Percentiles rank a stretch among this genome's conserved stretches.
These are phyloP conservation scores for Bryopsis sp. DNA, from an alignment of 139 green algal genomes.

Conservation along the genomic window DNA sequence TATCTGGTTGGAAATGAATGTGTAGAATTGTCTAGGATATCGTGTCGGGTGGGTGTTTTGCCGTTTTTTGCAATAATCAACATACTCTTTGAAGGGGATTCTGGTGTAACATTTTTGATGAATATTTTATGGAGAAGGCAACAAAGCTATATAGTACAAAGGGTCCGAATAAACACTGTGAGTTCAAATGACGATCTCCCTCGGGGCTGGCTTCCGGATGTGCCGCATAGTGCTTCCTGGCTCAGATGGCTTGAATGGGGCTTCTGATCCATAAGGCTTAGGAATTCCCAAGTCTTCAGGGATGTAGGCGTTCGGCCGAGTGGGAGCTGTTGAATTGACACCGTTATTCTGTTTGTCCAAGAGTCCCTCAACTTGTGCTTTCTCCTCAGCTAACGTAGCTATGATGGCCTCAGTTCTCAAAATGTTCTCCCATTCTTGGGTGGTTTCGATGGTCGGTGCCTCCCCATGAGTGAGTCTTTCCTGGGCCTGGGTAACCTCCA, in stretches of 20 bases:
- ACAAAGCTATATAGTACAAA: no score
- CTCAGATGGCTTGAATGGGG: constrained; percentile 70
- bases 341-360: not conserved
- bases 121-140: no score
- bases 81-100: no score
- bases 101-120: no score
- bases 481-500: constrained; percentile 10
- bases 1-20: no score
- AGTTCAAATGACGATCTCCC: constrained; percentile 58
- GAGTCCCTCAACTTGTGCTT: constrained; percentile 30
- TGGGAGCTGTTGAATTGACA: constrained; percentile 32
- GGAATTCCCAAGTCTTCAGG: constrained; percentile 71
- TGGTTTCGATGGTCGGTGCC: constrained; percentile 43
- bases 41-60: no score
- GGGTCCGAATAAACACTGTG: no score
- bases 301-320: constrained; percentile 79
- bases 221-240: constrained; percentile 65
- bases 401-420: constrained; percentile 9
- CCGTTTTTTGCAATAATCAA: no score
- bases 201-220: constrained; percentile 54
- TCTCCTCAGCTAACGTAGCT: constrained; percentile 3
- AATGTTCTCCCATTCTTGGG: constrained; percentile 4
- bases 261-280: constrained; percentile 66
- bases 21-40: no score
- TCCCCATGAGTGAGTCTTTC: constrained; percentile 38